Base-by-base conservation (phyloP, 139 green algal genomes). In the Coccomyxa sp. region DNA sequence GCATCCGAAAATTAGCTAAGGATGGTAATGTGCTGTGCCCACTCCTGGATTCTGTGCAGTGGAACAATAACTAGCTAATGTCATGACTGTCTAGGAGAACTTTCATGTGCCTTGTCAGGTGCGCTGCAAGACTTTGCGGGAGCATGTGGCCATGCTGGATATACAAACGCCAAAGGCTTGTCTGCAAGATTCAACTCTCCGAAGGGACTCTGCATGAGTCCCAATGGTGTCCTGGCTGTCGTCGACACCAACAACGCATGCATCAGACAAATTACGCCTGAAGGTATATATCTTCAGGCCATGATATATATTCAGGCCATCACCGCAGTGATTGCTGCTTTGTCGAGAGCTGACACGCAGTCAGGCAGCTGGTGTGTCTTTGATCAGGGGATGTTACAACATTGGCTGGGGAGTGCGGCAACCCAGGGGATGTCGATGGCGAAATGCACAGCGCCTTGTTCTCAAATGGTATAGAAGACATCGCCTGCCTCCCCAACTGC, bases 401-500 rank as follows among this genome's bases (percentile, higher is more conserved):
- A 14, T 58, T 79, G 58, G 81, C 81, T 67, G 81, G 81, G 1
- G 13, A 58, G 7, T 84, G 81, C 58, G 30, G 28, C 1, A 0
- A 77, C 30, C 23, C 80, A 77, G 80, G 80, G 21, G 23, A 83
- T 10, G 15, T 76, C 21, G 80, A 83, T 76, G 80, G 80, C 13
- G 16, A n/a, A 25, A 59, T 59, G 58, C 18, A 57, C n/a, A 59
- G 58, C 13, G 80, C 80, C 28, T 18, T 83, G 28, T 83, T 83
- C 30, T 83, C 80, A 28, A 59, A 57, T 13, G 60, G 58, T 32
- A 68, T 28, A 28, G 80, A 83, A 25, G 63, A 25, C 74, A 67
- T 83, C 18, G 60, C 71, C 15, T 83, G 80, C 63, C 30, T 83
- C 0, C n/a, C n/a, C 59, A 83, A 79, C 67, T 84, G 81, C 38